Base-by-base conservation (phyloP, 129 eudicot species). In the Escallonia rubra region DNA sequence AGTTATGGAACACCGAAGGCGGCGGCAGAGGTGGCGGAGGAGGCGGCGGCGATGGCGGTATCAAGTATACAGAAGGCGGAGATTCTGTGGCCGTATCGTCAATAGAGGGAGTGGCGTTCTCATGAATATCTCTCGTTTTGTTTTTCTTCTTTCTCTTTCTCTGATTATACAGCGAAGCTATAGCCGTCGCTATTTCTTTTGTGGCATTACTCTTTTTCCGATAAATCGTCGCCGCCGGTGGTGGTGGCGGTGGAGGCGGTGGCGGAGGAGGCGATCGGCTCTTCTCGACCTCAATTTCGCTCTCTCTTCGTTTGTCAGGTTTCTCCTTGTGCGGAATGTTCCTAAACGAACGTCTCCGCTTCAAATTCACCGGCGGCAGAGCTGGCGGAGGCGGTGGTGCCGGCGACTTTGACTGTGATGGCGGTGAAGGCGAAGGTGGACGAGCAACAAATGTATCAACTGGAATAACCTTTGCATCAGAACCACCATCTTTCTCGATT, bases 171-270 rank as follows among this genome's bases (percentile, higher is more conserved):
- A 91, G n/a, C 3, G 93, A 82, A 57, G 86, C 81, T 55, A 90
- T 76, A 0, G 88, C 87, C 2, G 83, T 85, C 7, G 95, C 92
- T 43, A 91, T 60, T 41, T 90, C 97, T 66, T 82, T 90, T 6
- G 86, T 86, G 12, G 91, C 74, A 38, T 81, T 84, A 12, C 80
- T 90, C 65, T 72, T 83, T 83, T 81, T 85, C 75, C 79, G 66
- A 40, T 78, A 74, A 41, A 75, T 61, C 43, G 58, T 75, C 6
- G 43, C 72, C n/a, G 15, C 23, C 14, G 59, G 11, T 56, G 44
- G 62, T 10, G 57, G 79, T 6, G 67, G 78, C 3, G 79, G 76
- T 10, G 66, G 76, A 40, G 73, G 72, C 10, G 74, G 69, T 4
- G 75, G 73, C 1, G 85, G 77, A 1, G 79, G 76, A 6, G 82